Evolutionary conservation across 202 grass and related monocot species (phyloP).

Genomic region (Panicum virgatum): DNA sequence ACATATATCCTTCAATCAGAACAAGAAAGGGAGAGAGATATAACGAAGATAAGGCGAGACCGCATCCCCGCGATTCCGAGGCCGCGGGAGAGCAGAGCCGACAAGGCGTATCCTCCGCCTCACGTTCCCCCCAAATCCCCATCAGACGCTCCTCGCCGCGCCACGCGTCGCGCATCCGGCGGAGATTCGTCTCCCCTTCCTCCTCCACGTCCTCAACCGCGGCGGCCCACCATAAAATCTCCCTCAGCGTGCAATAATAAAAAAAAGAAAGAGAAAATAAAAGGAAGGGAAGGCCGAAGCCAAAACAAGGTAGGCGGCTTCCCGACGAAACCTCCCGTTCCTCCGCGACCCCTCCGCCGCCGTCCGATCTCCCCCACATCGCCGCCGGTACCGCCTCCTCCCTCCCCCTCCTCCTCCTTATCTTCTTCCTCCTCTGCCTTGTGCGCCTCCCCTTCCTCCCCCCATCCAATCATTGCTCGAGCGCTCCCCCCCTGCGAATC

Average conservation of each 20-base stretch:
- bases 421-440: not conserved
- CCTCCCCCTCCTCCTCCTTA: constrained; percentile 15
- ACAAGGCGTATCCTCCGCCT: constrained; percentile 26
- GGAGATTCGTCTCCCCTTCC: constrained; percentile 31
- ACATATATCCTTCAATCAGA: no score
- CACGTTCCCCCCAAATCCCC: constrained; percentile 14
- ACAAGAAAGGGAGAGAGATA: no score
- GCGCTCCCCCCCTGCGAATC: not conserved
- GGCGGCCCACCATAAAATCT: constrained; percentile 13
- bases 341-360: constrained; percentile 14
- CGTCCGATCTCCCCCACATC: constrained; percentile 21
- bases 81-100: not conserved
- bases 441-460: not conserved
- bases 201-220: constrained; percentile 39
- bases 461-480: constrained; percentile 16
- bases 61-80: not conserved
- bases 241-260: not conserved
- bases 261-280: not conserved
- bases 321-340: constrained; percentile 40
- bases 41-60: not conserved
- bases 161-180: constrained; percentile 38
- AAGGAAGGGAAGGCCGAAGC: constrained; percentile 28
- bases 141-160: not conserved
- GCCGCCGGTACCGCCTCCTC: constrained; percentile 12
- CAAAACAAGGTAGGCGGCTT: constrained; percentile 41